Percentiles rank a stretch among this genome's conserved stretches.
Conservation (phyloP, 1,284 basidiomycete species). For the Ustilago vetiveriae region DNA sequence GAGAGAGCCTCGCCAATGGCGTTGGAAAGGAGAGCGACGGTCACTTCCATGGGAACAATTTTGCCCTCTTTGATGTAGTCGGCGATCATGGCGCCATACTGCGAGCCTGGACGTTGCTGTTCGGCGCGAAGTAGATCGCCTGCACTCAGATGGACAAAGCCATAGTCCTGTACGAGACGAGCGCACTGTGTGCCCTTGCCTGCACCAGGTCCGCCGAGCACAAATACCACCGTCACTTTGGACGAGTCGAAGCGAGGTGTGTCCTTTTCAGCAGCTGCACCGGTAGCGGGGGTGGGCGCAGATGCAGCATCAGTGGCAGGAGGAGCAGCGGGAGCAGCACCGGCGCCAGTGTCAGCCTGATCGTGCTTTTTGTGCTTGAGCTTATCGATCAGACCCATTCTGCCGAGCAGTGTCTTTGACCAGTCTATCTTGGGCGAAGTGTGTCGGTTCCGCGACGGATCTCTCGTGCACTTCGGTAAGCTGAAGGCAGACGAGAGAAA, state of each 20-base stretch:
- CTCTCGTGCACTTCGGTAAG: slow-evolving; percentile 11
- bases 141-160: slow-evolving; percentile 94
- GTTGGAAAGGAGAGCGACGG: slow-evolving; percentile 91
- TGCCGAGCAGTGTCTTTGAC: slow-evolving; percentile 47
- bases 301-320: slow-evolving; percentile 5
- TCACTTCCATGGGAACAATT: slow-evolving; percentile 97
- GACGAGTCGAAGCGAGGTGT: slow-evolving; percentile 74
- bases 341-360: neutral
- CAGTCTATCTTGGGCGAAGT: slow-evolving; percentile 47
- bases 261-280: slow-evolving; percentile 11
- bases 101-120: slow-evolving; percentile 84
- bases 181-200: slow-evolving; percentile 97
- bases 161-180: slow-evolving; percentile 84
- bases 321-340: slow-evolving; percentile 5
- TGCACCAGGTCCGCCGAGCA: slow-evolving; percentile 95
- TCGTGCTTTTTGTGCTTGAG: slow-evolving; percentile 40
- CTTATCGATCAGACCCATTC: slow-evolving; percentile 52
- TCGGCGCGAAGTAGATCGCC: slow-evolving; percentile 96
- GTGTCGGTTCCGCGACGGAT: slow-evolving; percentile 14
- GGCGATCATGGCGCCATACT: slow-evolving; percentile 86
- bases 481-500: slow-evolving; percentile 12
- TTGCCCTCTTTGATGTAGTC: slow-evolving; percentile 89
- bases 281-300: neutral
- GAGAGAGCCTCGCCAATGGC: slow-evolving; percentile 81
- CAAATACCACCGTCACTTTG: slow-evolving; percentile 90